phyloP scores from a whole-genome alignment of 345 rosid species.

The Boechera divaricarpa region DNA sequence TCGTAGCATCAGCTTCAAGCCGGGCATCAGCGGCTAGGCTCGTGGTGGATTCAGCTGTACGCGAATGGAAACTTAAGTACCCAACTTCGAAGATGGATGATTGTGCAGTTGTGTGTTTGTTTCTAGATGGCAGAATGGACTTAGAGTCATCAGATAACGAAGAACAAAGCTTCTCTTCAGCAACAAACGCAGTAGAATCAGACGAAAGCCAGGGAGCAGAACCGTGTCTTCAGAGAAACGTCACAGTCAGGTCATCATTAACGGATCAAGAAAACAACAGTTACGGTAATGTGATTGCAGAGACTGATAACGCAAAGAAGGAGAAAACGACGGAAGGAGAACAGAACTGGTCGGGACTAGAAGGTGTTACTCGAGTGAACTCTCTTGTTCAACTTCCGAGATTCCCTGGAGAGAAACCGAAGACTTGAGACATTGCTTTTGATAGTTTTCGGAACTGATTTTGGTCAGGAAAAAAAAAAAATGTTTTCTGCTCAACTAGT shows the following conservation, averaged over 20 bases:
- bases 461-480: slow-evolving; percentile 32
- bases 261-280: slow-evolving; percentile 55
- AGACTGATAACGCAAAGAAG: slow-evolving; percentile 47
- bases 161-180: slow-evolving; percentile 80
- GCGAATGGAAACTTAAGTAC: slow-evolving; percentile 94
- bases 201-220: slow-evolving; percentile 84
- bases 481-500: slow-evolving; percentile 6
- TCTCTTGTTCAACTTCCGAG: slow-evolving; percentile 98
- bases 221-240: slow-evolving; percentile 88
- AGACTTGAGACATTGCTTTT: slow-evolving; percentile 42
- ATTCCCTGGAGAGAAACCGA: slow-evolving; percentile 74
- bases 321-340: slow-evolving; percentile 58
- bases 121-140: slow-evolving; percentile 96
- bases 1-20: slow-evolving; percentile 78
- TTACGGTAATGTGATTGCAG: slow-evolving; percentile 48
- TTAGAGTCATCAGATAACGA: slow-evolving; percentile 74
- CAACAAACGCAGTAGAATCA: slow-evolving; percentile 72
- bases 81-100: slow-evolving; percentile 99
- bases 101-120: slow-evolving; percentile 97
- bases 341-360: slow-evolving; percentile 91
- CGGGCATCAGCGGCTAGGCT: slow-evolving; percentile 87
- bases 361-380: slow-evolving; percentile 97
- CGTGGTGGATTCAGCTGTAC: slow-evolving; percentile 86
- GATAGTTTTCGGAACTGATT: slow-evolving; percentile 35
- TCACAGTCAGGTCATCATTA: slow-evolving; percentile 70